Conservation (phyloP, 805 yeast species). For the Candida awuae region DNA sequence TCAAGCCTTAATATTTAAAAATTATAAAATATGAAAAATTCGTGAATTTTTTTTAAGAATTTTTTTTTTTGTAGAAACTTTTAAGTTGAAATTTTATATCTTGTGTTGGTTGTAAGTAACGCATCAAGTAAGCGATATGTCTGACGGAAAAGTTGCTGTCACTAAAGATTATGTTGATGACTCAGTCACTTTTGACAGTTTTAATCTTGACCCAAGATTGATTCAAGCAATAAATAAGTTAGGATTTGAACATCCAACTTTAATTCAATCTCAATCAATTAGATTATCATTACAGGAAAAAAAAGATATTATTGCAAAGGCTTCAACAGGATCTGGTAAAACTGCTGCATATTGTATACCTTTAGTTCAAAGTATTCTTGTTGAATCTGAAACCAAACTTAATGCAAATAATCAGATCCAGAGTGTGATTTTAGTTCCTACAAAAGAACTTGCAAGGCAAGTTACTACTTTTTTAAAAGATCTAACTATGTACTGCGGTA, state of each 20-base stretch:
- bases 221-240: constrained; percentile 73
- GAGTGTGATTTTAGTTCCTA: constrained; percentile 81
- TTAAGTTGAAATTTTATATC: no score
- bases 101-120: no score
- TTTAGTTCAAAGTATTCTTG: constrained; percentile 66
- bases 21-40: no score
- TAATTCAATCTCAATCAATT: constrained; percentile 85
- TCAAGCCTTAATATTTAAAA: no score
- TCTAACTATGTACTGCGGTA: constrained; percentile 63
- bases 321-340: constrained; percentile 94
- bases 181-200: constrained; percentile 59
- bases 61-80: not conserved
- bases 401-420: constrained; percentile 28
- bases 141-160: constrained; percentile 34
- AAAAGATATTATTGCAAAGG: constrained; percentile 88
- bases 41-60: no score
- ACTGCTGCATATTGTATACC: constrained; percentile 89
- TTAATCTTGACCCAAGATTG: constrained; percentile 75
- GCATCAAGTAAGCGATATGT: constrained; percentile 12
- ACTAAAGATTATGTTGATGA: constrained; percentile 67
- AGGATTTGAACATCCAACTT: constrained; percentile 81
- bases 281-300: constrained; percentile 85
- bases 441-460: constrained; percentile 85
- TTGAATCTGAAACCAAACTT: constrained; percentile 23
- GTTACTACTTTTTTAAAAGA: constrained; percentile 64